Evolutionary conservation across 2,329 filamentous ascomycete genomes (phyloP), one percentile per base, ranked within the genome.

Genomic region (Aschersonia sp.): DNA sequence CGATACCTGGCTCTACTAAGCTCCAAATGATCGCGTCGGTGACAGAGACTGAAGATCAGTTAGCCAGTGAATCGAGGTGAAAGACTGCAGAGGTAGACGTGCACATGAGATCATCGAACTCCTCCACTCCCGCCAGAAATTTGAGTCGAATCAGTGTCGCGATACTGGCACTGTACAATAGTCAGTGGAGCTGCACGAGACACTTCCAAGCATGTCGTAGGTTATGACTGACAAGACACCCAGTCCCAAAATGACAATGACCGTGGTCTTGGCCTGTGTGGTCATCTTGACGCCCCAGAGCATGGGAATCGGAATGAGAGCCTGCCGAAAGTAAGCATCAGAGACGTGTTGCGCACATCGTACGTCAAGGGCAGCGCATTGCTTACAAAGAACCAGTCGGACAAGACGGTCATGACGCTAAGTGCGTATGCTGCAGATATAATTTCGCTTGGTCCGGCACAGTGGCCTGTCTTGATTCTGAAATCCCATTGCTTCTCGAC

Each of bases 1-100:
- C 73, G 29, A 77, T 68, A 5, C 72, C 73, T 2, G 73, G 73
- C 54, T 78, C 74, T 47, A 77, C 62, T n/a, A 77, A 60, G 8
- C 72, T 76, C 74, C 74, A 78, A 6, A 76, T 64, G 67, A 74
- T 72, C 37, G 72, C 67, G 50, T 74, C 63, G 4, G 72, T 76
- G 29, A 66, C 70, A 46, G 66, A 64, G 55, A 65, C 71, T 75
- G 43, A 7, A 22, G 35, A 1, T 14, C 12, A 6, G 45, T 63
- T 44, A 60, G 55, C 29, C 30, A 14, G 9, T 6, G n/a, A 31
- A 9, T 11, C n/a, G 40, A n/a, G 10, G 40, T n/a, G 40, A 42
- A 12, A 11, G 7, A 4, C 9, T 7, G 40, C 9, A 7, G 14
- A 5, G 7, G 11, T n/a, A 42, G 11, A 51, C 68, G 52, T 65